These are phyloP conservation scores for Boletus sensibilis DNA, from an alignment of 768 basidiomycete genomes.

Conservation along the genomic window DNA sequence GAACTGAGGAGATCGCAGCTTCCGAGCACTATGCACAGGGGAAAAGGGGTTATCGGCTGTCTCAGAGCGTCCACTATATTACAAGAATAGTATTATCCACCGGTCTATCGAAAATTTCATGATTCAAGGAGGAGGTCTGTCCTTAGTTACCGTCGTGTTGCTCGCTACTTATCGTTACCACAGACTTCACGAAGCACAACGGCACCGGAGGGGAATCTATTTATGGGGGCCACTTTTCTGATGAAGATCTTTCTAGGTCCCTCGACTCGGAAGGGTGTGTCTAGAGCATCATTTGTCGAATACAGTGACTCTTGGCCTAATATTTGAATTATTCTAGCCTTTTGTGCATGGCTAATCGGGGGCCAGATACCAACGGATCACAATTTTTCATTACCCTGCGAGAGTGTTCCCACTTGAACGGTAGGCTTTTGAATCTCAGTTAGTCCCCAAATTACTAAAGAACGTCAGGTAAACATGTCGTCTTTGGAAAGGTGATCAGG, in stretches of 20 bases:
- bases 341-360: slow-evolving; percentile 89
- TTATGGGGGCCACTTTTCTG: slow-evolving; percentile 70
- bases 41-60: slow-evolving; percentile 70
- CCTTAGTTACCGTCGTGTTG: background rate
- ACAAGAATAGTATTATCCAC: slow-evolving; percentile 78
- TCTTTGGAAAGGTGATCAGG: slow-evolving; percentile 53
- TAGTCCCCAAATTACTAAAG: background rate
- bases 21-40: slow-evolving; percentile 83
- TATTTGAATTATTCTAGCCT: slow-evolving; percentile 40
- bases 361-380: slow-evolving; percentile 80
- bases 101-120: slow-evolving; percentile 78
- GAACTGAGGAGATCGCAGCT: slow-evolving; percentile 46
- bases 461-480: slow-evolving; percentile 55
- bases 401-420: slow-evolving; percentile 73
- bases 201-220: slow-evolving; percentile 83
- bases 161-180: background rate
- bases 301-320: background rate
- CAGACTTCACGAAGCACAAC: slow-evolving; percentile 78
- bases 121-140: slow-evolving; percentile 75
- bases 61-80: slow-evolving; percentile 71
- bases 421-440: slow-evolving; percentile 35
- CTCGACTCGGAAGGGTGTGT: slow-evolving; percentile 64
- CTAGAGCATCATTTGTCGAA: background rate
- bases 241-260: slow-evolving; percentile 68
- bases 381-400: slow-evolving; percentile 86